Evolutionary conservation across 2,329 filamentous ascomycete genomes (phyloP).

Genomic region (Fusarium pininemorale): DNA sequence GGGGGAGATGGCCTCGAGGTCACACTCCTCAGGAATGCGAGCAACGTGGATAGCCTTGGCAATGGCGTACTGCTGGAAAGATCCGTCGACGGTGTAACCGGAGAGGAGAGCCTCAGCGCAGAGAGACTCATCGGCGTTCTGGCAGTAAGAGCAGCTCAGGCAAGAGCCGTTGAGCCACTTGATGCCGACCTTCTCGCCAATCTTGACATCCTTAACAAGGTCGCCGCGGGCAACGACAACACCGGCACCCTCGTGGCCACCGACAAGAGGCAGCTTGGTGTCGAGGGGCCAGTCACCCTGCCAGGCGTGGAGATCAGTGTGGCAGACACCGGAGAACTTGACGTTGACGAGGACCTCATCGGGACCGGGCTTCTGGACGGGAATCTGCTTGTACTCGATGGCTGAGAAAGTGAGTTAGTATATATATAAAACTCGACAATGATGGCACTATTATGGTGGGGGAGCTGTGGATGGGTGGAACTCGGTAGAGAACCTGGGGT

Average conservation of each 20-base stretch:
- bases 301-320: slow-evolving; percentile 83
- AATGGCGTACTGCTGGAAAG: slow-evolving; percentile 92
- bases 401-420: slow-evolving; percentile 52
- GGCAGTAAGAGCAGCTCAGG: slow-evolving; percentile 84
- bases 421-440: slow-evolving; percentile 1
- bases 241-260: slow-evolving; percentile 83
- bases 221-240: slow-evolving; percentile 82
- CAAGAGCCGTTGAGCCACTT: slow-evolving; percentile 95
- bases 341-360: slow-evolving; percentile 94
- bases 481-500: slow-evolving; percentile 7
- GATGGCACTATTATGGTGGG: slow-evolving; percentile 18
- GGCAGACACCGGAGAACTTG: slow-evolving; percentile 90
- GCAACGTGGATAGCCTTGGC: slow-evolving; percentile 88
- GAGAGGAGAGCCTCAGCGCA: slow-evolving; percentile 80
- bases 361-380: slow-evolving; percentile 80
- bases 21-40: slow-evolving; percentile 78
- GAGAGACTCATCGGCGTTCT: slow-evolving; percentile 81
- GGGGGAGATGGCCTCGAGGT: slow-evolving; percentile 80
- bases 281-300: slow-evolving; percentile 89
- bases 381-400: slow-evolving; percentile 80
- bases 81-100: slow-evolving; percentile 91
- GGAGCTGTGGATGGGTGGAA: slow-evolving; percentile 24
- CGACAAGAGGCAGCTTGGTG: slow-evolving; percentile 86
- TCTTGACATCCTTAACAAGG: slow-evolving; percentile 78
- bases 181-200: slow-evolving; percentile 88